These are phyloP conservation scores for Podospora appendiculata DNA, from an alignment of 495 filamentous ascomycete species.

Conservation along the genomic window DNA sequence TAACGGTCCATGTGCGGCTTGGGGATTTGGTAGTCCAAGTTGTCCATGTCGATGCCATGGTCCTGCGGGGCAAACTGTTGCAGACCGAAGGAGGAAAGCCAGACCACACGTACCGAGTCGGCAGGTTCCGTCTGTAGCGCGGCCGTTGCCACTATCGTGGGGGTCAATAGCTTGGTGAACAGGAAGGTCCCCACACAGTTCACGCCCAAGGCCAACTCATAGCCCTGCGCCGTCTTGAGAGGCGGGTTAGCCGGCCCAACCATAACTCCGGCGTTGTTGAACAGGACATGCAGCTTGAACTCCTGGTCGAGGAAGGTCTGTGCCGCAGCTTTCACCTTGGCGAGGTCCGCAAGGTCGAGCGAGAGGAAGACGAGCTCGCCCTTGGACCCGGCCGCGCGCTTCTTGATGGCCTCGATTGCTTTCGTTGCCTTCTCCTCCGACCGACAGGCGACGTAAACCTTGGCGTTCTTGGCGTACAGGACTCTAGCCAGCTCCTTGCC, in stretches of 20 bases:
- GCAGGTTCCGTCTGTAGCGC: constrained; percentile 12
- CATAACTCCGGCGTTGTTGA: constrained; percentile 35
- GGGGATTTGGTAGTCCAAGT: constrained; percentile 2
- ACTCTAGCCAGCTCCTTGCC: constrained; percentile 39
- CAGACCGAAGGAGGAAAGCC: constrained; percentile 25
- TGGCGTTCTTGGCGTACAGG: constrained; percentile 38
- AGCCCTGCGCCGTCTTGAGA: constrained; percentile 26
- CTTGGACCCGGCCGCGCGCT: constrained; percentile 9
- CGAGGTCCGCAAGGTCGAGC: constrained; percentile 29
- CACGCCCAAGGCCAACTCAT: constrained; percentile 32
- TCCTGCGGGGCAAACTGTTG: constrained; percentile 4
- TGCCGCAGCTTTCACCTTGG: constrained; percentile 20
- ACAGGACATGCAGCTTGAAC: constrained; percentile 26
- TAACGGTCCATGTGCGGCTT: constrained; percentile 15
- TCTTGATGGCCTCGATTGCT: constrained; percentile 18
- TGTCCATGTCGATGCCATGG: constrained; percentile 10
- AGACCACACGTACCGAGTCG: constrained; percentile 35
- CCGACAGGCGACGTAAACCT: constrained; percentile 45
- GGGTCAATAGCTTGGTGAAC: constrained; percentile 35
- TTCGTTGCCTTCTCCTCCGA: constrained; percentile 20
- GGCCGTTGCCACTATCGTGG: constrained; percentile 23
- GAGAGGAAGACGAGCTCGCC: constrained; percentile 21
- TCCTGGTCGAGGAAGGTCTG: constrained; percentile 24
- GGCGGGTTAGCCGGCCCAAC: constrained; percentile 1
- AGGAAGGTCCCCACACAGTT: constrained; percentile 35